phyloP scores from a whole-genome alignment of 768 basidiomycete species.

The Mycena kentingensis region DNA sequence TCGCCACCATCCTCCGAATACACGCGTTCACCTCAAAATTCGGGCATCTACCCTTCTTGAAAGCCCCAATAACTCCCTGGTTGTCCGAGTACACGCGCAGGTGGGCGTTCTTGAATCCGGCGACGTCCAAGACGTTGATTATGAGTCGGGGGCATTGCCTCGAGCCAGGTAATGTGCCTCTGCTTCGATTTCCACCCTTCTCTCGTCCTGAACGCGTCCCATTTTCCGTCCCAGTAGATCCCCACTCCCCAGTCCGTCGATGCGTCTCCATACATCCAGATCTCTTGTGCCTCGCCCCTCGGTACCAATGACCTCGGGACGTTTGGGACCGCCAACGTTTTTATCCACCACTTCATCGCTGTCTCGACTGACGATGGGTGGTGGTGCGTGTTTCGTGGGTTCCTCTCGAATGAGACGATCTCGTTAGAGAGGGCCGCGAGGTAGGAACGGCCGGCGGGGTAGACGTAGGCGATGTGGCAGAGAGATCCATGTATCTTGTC shows the following conservation, averaged over 20 bases:
- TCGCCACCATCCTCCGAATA: slow-evolving; percentile 13
- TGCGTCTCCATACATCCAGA: slow-evolving; percentile 19
- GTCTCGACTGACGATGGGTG: slow-evolving; percentile 27
- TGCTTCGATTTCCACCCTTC: slow-evolving; percentile 17
- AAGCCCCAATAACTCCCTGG: slow-evolving; percentile 11
- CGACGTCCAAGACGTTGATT: slow-evolving; percentile 6
- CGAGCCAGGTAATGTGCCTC: slow-evolving; percentile 32
- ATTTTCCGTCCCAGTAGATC: slow-evolving; percentile 17
- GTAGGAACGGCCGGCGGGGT: slow-evolving; percentile 26
- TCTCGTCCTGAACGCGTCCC: slow-evolving; percentile 17
- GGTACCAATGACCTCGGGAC: background rate
- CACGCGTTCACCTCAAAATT: slow-evolving; percentile 16
- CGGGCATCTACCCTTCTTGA: slow-evolving; percentile 1
- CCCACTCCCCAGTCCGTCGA: slow-evolving; percentile 32
- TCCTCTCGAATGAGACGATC: slow-evolving; percentile 25
- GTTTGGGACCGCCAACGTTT: background rate
- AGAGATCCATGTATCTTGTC: slow-evolving; percentile 34
- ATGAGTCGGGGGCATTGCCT: slow-evolving; percentile 19
- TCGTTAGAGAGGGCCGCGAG: slow-evolving; percentile 31
- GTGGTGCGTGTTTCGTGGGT: slow-evolving; percentile 13
- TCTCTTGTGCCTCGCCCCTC: background rate
- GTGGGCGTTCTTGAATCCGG: slow-evolving; percentile 13
- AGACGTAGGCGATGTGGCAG: slow-evolving; percentile 35
- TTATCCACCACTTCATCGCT: slow-evolving; percentile 37
- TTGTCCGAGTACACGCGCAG: slow-evolving; percentile 12